Conservation (phyloP, 768 basidiomycete genomes). For the Leccinum rimulosum region DNA sequence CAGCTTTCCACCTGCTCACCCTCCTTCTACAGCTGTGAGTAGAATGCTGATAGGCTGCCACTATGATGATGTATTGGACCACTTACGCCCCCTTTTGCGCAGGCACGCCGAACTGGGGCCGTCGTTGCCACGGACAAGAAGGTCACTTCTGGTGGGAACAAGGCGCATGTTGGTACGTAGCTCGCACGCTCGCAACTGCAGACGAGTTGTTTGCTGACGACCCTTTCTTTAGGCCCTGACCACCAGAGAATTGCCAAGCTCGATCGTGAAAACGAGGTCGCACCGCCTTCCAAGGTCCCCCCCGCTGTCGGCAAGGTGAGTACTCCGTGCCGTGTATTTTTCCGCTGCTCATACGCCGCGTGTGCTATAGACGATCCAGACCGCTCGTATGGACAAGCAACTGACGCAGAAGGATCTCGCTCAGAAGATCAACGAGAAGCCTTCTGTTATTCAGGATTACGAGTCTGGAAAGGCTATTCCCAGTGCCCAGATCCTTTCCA, state of each 20-base stretch:
- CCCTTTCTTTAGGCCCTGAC: slow-evolving; percentile 65
- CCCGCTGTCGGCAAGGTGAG: slow-evolving; percentile 71
- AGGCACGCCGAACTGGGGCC: slow-evolving; percentile 76
- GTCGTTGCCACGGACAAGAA: slow-evolving; percentile 87
- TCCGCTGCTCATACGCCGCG: slow-evolving; percentile 2
- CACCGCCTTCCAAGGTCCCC: slow-evolving; percentile 80
- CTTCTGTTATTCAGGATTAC: slow-evolving; percentile 83
- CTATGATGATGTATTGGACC: background rate
- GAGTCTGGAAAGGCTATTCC: slow-evolving; percentile 87
- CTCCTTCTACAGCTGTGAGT: slow-evolving; percentile 50
- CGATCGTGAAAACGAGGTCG: slow-evolving; percentile 93
- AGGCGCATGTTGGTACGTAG: slow-evolving; percentile 66
- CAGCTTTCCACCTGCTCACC: slow-evolving; percentile 14
- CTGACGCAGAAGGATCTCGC: slow-evolving; percentile 92
- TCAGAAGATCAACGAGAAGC: slow-evolving; percentile 91
- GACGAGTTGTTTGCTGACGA: background rate
- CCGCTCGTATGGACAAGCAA: slow-evolving; percentile 72
- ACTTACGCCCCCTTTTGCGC: slow-evolving; percentile 9
- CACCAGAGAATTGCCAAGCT: slow-evolving; percentile 93
- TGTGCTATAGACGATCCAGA: slow-evolving; percentile 69
- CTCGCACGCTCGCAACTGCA: background rate
- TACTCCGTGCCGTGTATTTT: background rate
- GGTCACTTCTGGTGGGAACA: slow-evolving; percentile 64
- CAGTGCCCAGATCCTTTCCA: slow-evolving; percentile 79
- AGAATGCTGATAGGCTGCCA: background rate